Conservation (phyloP, 768 basidiomycete species). For the Tylopilus felleus region DNA sequence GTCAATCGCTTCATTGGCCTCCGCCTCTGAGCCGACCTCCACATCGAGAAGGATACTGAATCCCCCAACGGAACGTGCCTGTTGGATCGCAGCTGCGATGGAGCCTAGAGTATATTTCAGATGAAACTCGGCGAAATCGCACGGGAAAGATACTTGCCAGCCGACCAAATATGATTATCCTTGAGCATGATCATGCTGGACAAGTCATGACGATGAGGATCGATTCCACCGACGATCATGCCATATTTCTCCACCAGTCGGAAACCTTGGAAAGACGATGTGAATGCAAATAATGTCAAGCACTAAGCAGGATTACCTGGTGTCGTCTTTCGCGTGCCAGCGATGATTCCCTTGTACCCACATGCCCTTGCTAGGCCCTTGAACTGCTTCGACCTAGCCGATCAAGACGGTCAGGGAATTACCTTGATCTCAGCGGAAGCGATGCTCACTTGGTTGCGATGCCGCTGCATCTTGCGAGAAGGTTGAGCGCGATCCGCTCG, state of each 20-base stretch:
- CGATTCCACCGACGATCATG: constrained; percentile 97
- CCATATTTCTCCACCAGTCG: constrained; percentile 97
- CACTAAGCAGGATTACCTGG: constrained; percentile 50
- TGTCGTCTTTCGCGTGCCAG: constrained; percentile 96
- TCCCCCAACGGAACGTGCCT: constrained; percentile 86
- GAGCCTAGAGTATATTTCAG: constrained; percentile 53
- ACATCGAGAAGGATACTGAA: constrained; percentile 92
- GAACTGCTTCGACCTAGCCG: constrained; percentile 71
- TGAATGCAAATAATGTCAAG: constrained; percentile 3
- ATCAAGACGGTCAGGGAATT: neutral
- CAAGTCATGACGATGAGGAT: constrained; percentile 93
- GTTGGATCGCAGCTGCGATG: constrained; percentile 81
- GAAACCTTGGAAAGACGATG: constrained; percentile 58
- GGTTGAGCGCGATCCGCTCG: constrained; percentile 89
- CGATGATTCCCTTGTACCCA: constrained; percentile 85
- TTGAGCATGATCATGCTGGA: constrained; percentile 99
- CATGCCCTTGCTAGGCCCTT: constrained; percentile 72
- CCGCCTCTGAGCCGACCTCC: constrained; percentile 83
- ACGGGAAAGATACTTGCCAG: constrained; percentile 46
- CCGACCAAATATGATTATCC: constrained; percentile 99
- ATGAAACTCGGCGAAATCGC: neutral
- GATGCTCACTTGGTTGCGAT: constrained; percentile 85
- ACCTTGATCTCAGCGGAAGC: neutral
- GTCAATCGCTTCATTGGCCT: constrained; percentile 95
- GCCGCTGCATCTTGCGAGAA: constrained; percentile 92